Base-by-base conservation (phyloP, 2,329 filamentous ascomycete genomes). In the Polytolypa hystricis region DNA sequence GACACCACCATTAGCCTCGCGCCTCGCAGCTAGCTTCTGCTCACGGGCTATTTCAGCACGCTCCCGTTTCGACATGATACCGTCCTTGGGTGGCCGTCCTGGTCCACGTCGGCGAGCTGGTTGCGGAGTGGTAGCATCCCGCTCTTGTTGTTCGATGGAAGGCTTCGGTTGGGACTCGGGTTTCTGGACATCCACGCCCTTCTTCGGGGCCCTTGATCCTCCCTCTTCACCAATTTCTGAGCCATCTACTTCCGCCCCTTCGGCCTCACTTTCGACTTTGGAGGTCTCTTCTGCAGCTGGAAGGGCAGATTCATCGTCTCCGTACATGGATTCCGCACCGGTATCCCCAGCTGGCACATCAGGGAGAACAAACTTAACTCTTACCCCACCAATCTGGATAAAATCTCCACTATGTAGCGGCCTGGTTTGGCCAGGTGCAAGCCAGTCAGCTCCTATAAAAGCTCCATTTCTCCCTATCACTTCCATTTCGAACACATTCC, bases 21-120 rank as follows among this genome's bases (percentile, higher is more conserved):
- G 60, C 40, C 58, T 62, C 16, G 62, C 62, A 28, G 62, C 63
- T 42, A 70, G 55, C 47, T 72, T 73, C 39, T 65, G 63, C 39
- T 71, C 66, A 42, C 67, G 67, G 38, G 69, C 65, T 47, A 73
- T 58, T 44, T 70, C 65, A 16, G 69, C 67, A 41, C 69, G 61
- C 51, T 79, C 74, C 33, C 76, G 69, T 49, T 78, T 79, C 4
- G 75, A 79, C 66, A 79, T 75, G 49, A 79, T 69, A 14, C 76
- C 76, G 49, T 79, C 74, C 58, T 79, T 79, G 7, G 76, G 76
- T 29, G 76, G 76, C 33, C 76, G 64, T 35, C 76, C 76, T 36
- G 76, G 76, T 30, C 76, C 76, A 31, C 64, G 57, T 31, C 60
- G 60, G 31, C 57, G 55, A 4, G 48, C 47, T 7, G 66, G 62